Evolutionary conservation across 2,329 filamentous ascomycete genomes (phyloP).

Genomic region (Aspergillus sp.): DNA sequence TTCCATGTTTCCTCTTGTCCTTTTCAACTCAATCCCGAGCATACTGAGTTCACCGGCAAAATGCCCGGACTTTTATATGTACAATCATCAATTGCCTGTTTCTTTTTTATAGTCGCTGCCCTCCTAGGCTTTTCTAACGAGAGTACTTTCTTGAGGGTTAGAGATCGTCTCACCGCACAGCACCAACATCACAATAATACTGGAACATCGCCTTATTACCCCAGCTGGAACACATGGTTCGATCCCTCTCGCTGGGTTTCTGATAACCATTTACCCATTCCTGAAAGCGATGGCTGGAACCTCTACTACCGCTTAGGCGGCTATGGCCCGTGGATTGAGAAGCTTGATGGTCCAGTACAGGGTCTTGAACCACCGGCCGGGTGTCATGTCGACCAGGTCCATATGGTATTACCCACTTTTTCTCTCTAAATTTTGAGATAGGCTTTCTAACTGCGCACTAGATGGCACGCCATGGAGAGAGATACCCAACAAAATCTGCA

Average conservation of each 20-base stretch:
- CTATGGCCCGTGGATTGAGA: conserved; percentile 57
- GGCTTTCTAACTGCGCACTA: conserved; percentile 23
- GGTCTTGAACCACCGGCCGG: conserved; percentile 47
- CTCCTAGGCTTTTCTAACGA: conserved; percentile 7
- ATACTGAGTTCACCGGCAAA: background rate
- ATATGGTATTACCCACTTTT: conserved; percentile 45
- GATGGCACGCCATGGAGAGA: conserved; percentile 59
- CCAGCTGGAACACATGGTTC: conserved; percentile 25
- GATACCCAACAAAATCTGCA: conserved; percentile 55
- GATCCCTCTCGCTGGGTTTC: conserved; percentile 9
- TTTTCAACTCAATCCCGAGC: background rate
- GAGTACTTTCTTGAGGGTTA: background rate
- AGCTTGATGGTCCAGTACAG: conserved; percentile 39
- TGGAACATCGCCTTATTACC: conserved; percentile 9
- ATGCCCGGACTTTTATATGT: conserved; percentile 7
- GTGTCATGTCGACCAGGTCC: conserved; percentile 57
- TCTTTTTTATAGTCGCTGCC: conserved; percentile 13
- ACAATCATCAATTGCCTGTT: conserved; percentile 2
- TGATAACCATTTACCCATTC: background rate
- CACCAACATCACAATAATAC: background rate
- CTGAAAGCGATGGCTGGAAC: conserved; percentile 43
- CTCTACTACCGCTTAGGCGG: conserved; percentile 56
- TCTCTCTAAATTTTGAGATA: background rate
- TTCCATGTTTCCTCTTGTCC: background rate
- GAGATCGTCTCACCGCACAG: background rate